These are phyloP conservation scores for Mikania micrantha DNA, from an alignment of 129 eudicot genomes.

Conservation along the genomic window DNA sequence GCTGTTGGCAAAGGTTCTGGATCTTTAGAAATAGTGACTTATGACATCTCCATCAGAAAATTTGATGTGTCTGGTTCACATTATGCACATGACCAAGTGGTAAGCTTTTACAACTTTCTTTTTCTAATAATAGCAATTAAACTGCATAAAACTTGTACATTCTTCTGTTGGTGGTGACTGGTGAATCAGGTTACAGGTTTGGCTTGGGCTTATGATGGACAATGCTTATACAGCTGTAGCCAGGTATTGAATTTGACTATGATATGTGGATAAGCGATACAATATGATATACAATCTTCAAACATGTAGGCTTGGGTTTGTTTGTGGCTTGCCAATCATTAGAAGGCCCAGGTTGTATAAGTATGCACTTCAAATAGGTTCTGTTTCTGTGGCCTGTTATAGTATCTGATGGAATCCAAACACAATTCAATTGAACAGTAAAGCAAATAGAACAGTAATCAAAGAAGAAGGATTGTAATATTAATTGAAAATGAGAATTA, in stretches of 20 bases:
- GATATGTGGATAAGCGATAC: neutral
- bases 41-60: slow-evolving; percentile 34
- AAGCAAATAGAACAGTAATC: too few species aligned
- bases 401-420: too few species aligned
- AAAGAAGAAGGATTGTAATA: too few species aligned
- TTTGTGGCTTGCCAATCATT: neutral
- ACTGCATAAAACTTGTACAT: neutral
- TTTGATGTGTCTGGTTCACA: slow-evolving; percentile 36
- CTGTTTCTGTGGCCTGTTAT: neutral
- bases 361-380: neutral
- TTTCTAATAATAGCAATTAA: slow-evolving; percentile 10
- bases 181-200: slow-evolving; percentile 73
- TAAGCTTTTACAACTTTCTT: slow-evolving; percentile 28
- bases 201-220: slow-evolving; percentile 90
- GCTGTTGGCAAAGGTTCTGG: slow-evolving; percentile 97
- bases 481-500: too few species aligned
- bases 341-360: neutral
- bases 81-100: slow-evolving; percentile 58
- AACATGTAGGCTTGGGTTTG: neutral
- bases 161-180: slow-evolving; percentile 8
- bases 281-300: neutral
- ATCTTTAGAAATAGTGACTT: slow-evolving; percentile 50
- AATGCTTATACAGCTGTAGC: slow-evolving; percentile 84
- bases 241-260: slow-evolving; percentile 46
- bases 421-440: too few species aligned